phyloP scores from a whole-genome alignment of 345 rosid species.

The Rubroshorea leprosula region DNA sequence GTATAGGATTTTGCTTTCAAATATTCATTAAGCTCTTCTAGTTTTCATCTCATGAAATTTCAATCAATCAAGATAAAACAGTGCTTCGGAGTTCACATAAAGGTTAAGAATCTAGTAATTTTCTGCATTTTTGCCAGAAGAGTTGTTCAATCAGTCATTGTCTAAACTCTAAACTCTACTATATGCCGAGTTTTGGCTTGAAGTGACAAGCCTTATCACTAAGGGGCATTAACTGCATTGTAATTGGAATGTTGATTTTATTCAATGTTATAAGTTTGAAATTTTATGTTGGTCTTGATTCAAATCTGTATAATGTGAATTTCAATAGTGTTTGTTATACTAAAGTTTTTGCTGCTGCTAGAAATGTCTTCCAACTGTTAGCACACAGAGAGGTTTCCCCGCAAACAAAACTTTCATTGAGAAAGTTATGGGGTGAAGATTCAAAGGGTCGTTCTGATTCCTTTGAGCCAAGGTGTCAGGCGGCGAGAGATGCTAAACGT shows the following conservation, averaged over 20 bases:
- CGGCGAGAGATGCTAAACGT: conserved; percentile 41
- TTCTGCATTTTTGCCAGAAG: too few species aligned
- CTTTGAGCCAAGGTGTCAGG: conserved; percentile 23
- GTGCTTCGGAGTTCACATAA: too few species aligned
- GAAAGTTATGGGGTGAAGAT: conserved; percentile 54
- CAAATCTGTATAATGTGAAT: background rate
- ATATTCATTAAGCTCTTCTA: too few species aligned
- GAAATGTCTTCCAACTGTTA: conserved; percentile 54
- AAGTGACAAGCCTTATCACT: too few species aligned
- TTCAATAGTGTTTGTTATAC: background rate
- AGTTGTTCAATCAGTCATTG: too few species aligned
- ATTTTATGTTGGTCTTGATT: background rate
- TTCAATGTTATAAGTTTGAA: background rate
- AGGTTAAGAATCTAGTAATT: too few species aligned
- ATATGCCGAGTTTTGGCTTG: background rate
- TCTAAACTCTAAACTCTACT: too few species aligned
- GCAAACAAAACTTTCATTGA: conserved; percentile 44
- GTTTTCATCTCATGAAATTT: too few species aligned
- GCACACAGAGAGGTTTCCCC: conserved; percentile 68
- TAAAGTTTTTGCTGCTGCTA: conserved; percentile 25
- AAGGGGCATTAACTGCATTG: too few species aligned
- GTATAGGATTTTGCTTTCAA: too few species aligned
- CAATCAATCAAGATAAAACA: too few species aligned
- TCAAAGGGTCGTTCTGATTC: conserved; percentile 31
- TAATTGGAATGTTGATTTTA: background rate